Evolutionary conservation across 345 rosid genomes (phyloP).

Genomic region (Acer saccharum): DNA sequence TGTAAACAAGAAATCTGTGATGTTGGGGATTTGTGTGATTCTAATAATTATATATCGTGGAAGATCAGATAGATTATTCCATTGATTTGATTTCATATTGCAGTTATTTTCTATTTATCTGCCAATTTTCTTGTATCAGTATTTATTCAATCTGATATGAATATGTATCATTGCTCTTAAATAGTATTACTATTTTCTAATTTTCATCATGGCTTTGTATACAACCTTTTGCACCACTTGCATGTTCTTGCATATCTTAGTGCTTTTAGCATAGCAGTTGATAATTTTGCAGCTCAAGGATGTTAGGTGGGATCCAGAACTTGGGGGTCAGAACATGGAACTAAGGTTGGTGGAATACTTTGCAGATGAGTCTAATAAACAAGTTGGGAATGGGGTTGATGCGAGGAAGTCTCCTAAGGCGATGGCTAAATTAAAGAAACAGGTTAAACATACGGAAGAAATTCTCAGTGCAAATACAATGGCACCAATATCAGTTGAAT

Average conservation of each 20-base stretch:
- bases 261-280: constrained; percentile 11
- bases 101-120: background rate
- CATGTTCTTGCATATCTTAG: constrained; percentile 1
- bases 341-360: constrained; percentile 80
- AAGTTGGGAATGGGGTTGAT: constrained; percentile 84
- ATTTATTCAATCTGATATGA: background rate
- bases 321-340: constrained; percentile 96
- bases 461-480: constrained; percentile 88
- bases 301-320: constrained; percentile 94
- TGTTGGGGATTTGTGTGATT: background rate
- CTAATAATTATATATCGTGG: background rate
- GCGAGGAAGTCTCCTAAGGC: constrained; percentile 92
- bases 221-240: background rate
- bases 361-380: constrained; percentile 94
- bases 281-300: constrained; percentile 74
- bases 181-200: background rate
- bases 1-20: too few species aligned
- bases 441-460: constrained; percentile 97
- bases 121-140: background rate
- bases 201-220: background rate
- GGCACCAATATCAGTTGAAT: constrained; percentile 96
- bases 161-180: background rate
- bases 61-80: background rate
- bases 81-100: background rate
- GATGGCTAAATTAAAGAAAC: constrained; percentile 98